Base-by-base conservation (phyloP, 495 filamentous ascomycete genomes). In the Gamarada debralockiae region DNA sequence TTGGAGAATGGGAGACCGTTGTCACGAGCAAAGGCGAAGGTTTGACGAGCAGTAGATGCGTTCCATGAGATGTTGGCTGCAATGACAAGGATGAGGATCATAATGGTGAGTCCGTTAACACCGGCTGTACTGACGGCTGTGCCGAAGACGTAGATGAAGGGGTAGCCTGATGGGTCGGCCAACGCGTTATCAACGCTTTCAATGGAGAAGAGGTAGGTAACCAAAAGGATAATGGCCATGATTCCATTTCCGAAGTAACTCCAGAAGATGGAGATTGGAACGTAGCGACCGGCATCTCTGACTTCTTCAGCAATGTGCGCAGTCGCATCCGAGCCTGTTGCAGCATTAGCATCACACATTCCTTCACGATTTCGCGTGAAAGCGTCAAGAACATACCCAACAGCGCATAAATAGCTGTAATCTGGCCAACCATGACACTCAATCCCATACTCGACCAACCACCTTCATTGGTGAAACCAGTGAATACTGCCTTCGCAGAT, bases 11-110 rank as follows among this genome's bases (percentile, higher is more conserved):
- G 77, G n/a, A 80, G 56, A 14, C 74, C 77, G 8, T 68, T 63
- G 48, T 82, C 78, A 9, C 79, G 65, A 1, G 77, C 68, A 52
- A 82, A 80, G 0, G 77, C 71, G 74, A 75, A 83, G 21, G 74
- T 67, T 55, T 78, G 68, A 5, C 78, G 70, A n/a, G 77, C 78
- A 21, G 74, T 66, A 2, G 74, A 71, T 15, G 76, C 70, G 3
- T 75, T 63, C 15, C 66, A 64, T 17, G 66, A 70, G 24, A 71
- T 67, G 2, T 60, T 62, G 2, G 60, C 62, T 33, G 54, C 64
- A 23, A 69, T 53, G 10, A 57, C 52, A 18, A 76, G 57, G 14
- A 74, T 50, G 25, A 78, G 63, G 21, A 77, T 55, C 27, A 77
- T 50, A 15, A 53, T 55, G 3, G 58, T 64, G 59, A 72, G 66